Evolutionary conservation across 257 asterid genomes (phyloP), one percentile per base, ranked within the genome.

Genomic region (Oldenlandia corymbosa): DNA sequence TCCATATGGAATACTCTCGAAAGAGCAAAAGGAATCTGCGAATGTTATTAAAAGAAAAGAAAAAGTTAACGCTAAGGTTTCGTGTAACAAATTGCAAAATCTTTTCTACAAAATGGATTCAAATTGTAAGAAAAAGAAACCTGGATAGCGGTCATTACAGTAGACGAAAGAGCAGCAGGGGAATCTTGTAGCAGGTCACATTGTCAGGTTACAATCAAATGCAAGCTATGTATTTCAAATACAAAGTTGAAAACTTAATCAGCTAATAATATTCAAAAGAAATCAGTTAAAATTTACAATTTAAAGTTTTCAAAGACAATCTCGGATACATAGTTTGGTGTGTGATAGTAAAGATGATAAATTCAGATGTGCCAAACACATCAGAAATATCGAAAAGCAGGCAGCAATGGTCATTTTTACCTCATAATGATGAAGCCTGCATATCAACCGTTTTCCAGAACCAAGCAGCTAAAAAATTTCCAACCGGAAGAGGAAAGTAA

Each of bases 111-210:
- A 7, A 62, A 18, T 41, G n/a, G n/a, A n/a, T n/a, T n/a, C n/a
- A n/a, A n/a, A n/a, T 27, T 8, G 41, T 7, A 63, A 59, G 32
- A 64, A 58, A 45, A 46, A 47, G 20, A 39, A 58, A 76, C 81
- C 77, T 76, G 81, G 49, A 72, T 63, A 23, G 60, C 46, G 6
- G 81, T 75, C n/a, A n/a, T n/a, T n/a, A n/a, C n/a, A n/a, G n/a
- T n/a, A n/a, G n/a, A n/a, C n/a, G n/a, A n/a, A n/a, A n/a, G n/a
- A n/a, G n/a, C n/a, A n/a, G n/a, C n/a, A n/a, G n/a, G n/a, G n/a
- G n/a, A n/a, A n/a, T n/a, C n/a, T n/a, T n/a, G n/a, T n/a, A n/a
- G n/a, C n/a, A n/a, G n/a, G n/a, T n/a, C 78, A 72, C 28, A n/a
- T 14, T 37, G 20, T 41, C 51, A 46, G 64, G 23, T 54, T 39